Evolutionary conservation across 2,329 filamentous ascomycete species (phyloP), one percentile per base, ranked within the genome.

Genomic region (Didymella lethalis): DNA sequence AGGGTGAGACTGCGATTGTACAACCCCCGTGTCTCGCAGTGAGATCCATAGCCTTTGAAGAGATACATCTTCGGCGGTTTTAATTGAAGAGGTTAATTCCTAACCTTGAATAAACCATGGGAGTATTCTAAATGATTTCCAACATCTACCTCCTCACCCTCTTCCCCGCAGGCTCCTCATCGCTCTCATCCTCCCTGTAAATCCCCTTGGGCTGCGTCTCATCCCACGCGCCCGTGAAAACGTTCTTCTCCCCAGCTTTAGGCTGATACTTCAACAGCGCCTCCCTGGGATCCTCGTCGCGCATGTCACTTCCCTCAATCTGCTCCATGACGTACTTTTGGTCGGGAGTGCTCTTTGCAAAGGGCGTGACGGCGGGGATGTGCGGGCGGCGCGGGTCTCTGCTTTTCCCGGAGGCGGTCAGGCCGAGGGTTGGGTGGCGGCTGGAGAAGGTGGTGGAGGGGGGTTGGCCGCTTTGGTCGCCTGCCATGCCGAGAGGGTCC

Each of bases 191-290:
- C 43, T 97, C 91, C 7, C 91, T 90, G 80, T 96, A 99, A 65
- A 97, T 90, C 26, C 93, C 92, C 67, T 93, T 89, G 0, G 95
- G 95, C 79, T 98, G 94, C 36, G 93, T 98, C 68, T 90, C 85
- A 73, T 90, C 90, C 91, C 93, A 99, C 16, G 93, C 95, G 66
- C 91, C 92, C 29, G 95, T 99, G 73, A 98, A 99, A 69, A 97
- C 85, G 0, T 93, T 94, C 74, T 98, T 93, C 74, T 92, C 94
- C 78, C 96, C 88, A 12, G 93, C 93, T 74, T 96, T 89, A 54
- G 96, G 92, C 36, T 93, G 94, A 82, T 98, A 99, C 80, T 96
- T 97, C 60, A 99, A 80, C 72, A 99, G 80, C 45, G 95, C 95
- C 78, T 97, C 95, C 64, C 95, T 84, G 0, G 95, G 95, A 80